Conservation (phyloP, 2,329 filamentous ascomycete genomes). For the Fusarium avenaceum region DNA sequence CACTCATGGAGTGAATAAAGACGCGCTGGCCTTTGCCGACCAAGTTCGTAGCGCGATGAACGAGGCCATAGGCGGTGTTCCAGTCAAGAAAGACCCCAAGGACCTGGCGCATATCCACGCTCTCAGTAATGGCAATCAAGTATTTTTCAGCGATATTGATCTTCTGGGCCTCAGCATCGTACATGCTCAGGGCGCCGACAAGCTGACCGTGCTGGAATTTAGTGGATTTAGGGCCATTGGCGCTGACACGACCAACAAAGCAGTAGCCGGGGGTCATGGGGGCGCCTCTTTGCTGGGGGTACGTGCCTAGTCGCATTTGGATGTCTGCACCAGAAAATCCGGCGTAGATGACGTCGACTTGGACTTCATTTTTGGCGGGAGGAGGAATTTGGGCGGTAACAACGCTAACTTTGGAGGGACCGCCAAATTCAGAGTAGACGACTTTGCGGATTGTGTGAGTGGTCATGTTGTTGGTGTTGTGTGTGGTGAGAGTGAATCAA, state of each 20-base stretch:
- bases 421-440: slow-evolving; percentile 59
- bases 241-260: slow-evolving; percentile 59
- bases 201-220: slow-evolving; percentile 53
- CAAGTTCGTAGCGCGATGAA: slow-evolving; percentile 53
- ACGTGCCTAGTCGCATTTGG: slow-evolving; percentile 63
- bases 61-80: slow-evolving; percentile 58
- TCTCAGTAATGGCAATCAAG: slow-evolving; percentile 58
- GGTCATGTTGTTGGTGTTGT: slow-evolving; percentile 28
- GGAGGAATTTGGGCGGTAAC: slow-evolving; percentile 54
- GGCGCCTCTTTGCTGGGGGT: slow-evolving; percentile 60
- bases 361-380: slow-evolving; percentile 60
- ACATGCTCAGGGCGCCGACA: slow-evolving; percentile 56
- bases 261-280: slow-evolving; percentile 65
- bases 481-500: too few species aligned
- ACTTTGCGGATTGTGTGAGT: slow-evolving; percentile 59
- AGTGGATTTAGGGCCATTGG: slow-evolving; percentile 54
- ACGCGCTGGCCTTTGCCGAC: slow-evolving; percentile 60
- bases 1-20: slow-evolving; percentile 65
- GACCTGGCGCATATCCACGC: slow-evolving; percentile 58
- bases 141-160: slow-evolving; percentile 63
- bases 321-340: slow-evolving; percentile 64
- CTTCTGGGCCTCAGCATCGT: slow-evolving; percentile 60
- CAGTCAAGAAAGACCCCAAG: slow-evolving; percentile 61
- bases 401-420: slow-evolving; percentile 54
- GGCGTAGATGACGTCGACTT: slow-evolving; percentile 61